These are phyloP conservation scores for Ustilago tritici DNA, from an alignment of 1,284 basidiomycete genomes.

Conservation along the genomic window DNA sequence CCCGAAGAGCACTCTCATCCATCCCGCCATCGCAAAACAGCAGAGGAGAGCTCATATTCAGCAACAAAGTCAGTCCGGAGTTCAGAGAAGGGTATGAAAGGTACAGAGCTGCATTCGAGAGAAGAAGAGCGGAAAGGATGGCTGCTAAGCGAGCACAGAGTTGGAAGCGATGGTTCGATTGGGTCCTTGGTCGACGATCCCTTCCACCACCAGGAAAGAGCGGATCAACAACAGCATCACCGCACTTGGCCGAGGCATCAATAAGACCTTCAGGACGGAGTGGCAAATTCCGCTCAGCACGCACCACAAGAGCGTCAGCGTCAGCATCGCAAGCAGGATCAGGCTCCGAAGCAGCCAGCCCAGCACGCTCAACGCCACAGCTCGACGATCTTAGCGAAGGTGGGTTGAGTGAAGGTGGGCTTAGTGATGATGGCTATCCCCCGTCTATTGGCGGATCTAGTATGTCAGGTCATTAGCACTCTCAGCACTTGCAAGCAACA, in stretches of 20 bases:
- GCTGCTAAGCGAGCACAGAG: slow-evolving; percentile 45
- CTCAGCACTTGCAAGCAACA: background rate
- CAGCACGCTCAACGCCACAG: slow-evolving; percentile 4
- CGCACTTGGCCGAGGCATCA: background rate
- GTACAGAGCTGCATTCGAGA: slow-evolving; percentile 90
- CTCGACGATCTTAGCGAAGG: slow-evolving; percentile 22
- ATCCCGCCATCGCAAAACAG: slow-evolving; percentile 91
- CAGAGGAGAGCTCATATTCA: slow-evolving; percentile 95
- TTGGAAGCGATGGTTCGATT: slow-evolving; percentile 50
- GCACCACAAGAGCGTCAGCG: slow-evolving; percentile 7
- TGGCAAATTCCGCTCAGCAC: slow-evolving; percentile 13
- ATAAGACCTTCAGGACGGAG: slow-evolving; percentile 5
- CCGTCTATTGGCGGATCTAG: slow-evolving; percentile 13
- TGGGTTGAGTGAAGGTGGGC: slow-evolving; percentile 26
- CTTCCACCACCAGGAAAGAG: background rate
- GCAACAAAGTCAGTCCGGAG: slow-evolving; percentile 81
- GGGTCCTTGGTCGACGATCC: slow-evolving; percentile 15
- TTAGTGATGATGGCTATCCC: slow-evolving; percentile 35
- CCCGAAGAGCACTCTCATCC: slow-evolving; percentile 73
- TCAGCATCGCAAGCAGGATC: slow-evolving; percentile 7
- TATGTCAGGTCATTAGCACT: slow-evolving; percentile 21
- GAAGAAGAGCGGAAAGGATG: slow-evolving; percentile 77
- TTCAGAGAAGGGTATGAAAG: slow-evolving; percentile 94
- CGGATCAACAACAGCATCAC: slow-evolving; percentile 1
- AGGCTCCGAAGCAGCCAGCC: background rate